Base-by-base conservation (phyloP, 2,329 filamentous ascomycete species). In the Eutypella sp. region DNA sequence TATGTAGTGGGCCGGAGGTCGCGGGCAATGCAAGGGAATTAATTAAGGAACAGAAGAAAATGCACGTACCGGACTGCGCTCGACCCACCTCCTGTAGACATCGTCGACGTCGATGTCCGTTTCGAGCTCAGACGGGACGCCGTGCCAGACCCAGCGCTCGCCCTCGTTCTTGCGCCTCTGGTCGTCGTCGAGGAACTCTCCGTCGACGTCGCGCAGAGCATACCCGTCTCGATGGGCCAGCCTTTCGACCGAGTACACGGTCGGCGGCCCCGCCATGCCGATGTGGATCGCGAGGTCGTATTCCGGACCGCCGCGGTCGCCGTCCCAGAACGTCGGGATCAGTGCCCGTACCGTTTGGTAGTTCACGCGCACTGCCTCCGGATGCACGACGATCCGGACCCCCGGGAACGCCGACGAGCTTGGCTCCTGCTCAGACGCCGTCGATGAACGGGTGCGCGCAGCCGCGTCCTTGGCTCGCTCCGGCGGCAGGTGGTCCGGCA, bases 221-320 rank as follows among this genome's bases (percentile, higher is more conserved):
- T 95, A 95, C 4, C 84, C 84, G 55, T 87, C 82, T 31, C 86
- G 77, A 58, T 87, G 84, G 0, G 78, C 88, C 29, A 78, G 72
- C 10, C 78, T 75, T 69, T 95, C 89, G 8, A 92, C 70, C 10
- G 79, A 77, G 63, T 92, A 95, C 55, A 79, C 65, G 13, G 81
- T 56, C 64, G 75, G 55, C 68, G 79, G 58, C 63, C 85, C 61
- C 62, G 88, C 87, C 77, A 95, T 89, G 51, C 89, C 89, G 42
- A 95, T 85, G 64, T 95, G 89, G 4, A 95, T 64, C 19, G 82
- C 74, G 24, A 85, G 67, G 63, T 95, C 85, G 44, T 58, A 40
- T 46, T 55, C 62, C 50, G 67, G 18, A 45, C 69, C 23, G 7
- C 67, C 53, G 13, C 68, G 69, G 24, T 67, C 53, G 13, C 68